phyloP scores from a whole-genome alignment of 2,329 filamentous ascomycete species.

The Emmonsia crescens region DNA sequence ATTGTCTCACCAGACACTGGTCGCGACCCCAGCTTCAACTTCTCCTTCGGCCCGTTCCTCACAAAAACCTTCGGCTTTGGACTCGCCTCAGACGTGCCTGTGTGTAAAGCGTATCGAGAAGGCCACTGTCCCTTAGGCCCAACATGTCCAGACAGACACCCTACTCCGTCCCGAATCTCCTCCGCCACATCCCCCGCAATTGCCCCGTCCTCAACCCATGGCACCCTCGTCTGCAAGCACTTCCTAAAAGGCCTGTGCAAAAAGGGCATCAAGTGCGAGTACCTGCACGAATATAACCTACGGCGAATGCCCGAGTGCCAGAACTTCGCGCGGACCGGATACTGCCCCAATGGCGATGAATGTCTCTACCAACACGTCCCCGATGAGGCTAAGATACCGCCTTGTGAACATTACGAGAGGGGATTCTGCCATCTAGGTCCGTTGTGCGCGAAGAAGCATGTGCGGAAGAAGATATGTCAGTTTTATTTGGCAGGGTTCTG shows the following conservation, averaged over 20 bases:
- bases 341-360: constrained; percentile 94
- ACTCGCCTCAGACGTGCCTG: constrained; percentile 63
- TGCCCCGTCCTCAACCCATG: constrained; percentile 31
- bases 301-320: constrained; percentile 98
- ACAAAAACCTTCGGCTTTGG: constrained; percentile 74
- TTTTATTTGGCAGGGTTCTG: constrained; percentile 94
- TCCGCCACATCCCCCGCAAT: constrained; percentile 34
- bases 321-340: constrained; percentile 85
- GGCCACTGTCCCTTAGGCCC: constrained; percentile 80
- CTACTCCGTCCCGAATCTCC: constrained; percentile 35
- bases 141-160: constrained; percentile 76
- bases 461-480: constrained; percentile 65
- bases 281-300: constrained; percentile 96
- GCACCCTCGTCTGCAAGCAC: constrained; percentile 86
- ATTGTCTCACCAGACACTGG: constrained; percentile 27
- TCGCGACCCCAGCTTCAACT: constrained; percentile 40
- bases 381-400: constrained; percentile 64
- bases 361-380: constrained; percentile 89
- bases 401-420: constrained; percentile 84
- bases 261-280: constrained; percentile 94
- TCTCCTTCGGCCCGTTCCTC: constrained; percentile 79
- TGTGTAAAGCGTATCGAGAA: constrained; percentile 76
- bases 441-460: constrained; percentile 76
- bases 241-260: constrained; percentile 96
- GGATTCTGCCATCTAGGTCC: constrained; percentile 92